Conservation (phyloP, 2,329 filamentous ascomycete genomes). For the Colletotrichum viniferum region DNA sequence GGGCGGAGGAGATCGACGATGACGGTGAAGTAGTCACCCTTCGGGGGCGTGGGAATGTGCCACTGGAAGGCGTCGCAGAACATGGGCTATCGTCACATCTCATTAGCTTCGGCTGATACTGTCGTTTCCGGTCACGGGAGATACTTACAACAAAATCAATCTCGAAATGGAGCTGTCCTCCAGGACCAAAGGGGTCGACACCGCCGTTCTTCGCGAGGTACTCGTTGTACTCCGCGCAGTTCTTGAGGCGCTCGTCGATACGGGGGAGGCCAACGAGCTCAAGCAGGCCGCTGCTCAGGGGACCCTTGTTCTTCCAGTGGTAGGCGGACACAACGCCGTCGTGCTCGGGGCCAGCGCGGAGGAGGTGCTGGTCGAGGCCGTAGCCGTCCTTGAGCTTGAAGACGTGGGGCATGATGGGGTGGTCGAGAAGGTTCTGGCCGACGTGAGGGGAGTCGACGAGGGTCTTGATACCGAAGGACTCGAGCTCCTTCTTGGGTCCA, state of each 20-base stretch:
- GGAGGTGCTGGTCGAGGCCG: constrained; percentile 43
- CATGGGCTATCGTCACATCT: constrained; percentile 36
- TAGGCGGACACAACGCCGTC: constrained; percentile 40
- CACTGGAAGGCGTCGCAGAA: constrained; percentile 56
- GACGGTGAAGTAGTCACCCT: constrained; percentile 59
- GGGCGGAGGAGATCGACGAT: constrained; percentile 53
- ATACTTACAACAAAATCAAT: constrained; percentile 58
- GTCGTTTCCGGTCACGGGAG: background rate
- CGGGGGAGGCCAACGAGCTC: constrained; percentile 61
- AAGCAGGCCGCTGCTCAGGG: constrained; percentile 44
- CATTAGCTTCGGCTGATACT: background rate
- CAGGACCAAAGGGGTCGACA: constrained; percentile 58
- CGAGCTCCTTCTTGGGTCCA: constrained; percentile 58
- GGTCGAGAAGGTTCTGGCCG: constrained; percentile 68
- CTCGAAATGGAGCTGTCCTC: constrained; percentile 65
- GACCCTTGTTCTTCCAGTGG: constrained; percentile 40
- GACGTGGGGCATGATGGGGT: constrained; percentile 57
- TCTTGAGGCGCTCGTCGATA: constrained; percentile 58
- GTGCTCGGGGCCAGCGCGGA: constrained; percentile 39
- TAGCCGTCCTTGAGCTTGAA: constrained; percentile 47
- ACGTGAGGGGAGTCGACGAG: constrained; percentile 64
- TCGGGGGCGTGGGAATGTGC: constrained; percentile 44
- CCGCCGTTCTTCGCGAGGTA: constrained; percentile 46
- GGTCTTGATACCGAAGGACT: constrained; percentile 56
- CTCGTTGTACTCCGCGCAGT: constrained; percentile 49